phyloP scores from a whole-genome alignment of 495 filamentous ascomycete genomes.

The Alectoria sarmentosa region DNA sequence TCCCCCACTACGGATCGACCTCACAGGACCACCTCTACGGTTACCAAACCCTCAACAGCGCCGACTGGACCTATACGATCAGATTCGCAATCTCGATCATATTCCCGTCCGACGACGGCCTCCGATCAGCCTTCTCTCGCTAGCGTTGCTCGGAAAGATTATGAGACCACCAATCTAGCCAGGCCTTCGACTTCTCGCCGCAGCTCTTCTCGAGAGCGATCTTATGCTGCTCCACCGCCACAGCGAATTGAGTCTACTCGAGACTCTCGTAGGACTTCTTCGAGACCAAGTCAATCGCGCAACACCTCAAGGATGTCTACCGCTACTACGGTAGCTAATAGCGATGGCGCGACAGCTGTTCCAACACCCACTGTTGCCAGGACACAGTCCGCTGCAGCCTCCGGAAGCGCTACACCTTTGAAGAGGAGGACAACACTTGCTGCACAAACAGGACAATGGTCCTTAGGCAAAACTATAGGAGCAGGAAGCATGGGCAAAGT shows the following conservation, averaged over 20 bases:
- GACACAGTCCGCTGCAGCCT: conserved; percentile 29
- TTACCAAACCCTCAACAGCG: conserved; percentile 34
- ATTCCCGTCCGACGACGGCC: conserved; percentile 42
- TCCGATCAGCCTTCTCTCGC: conserved; percentile 47
- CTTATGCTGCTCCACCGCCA: conserved; percentile 40
- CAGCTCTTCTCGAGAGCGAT: conserved; percentile 47
- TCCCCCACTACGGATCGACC: conserved; percentile 44
- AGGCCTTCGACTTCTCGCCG: conserved; percentile 44
- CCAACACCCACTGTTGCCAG: conserved; percentile 38
- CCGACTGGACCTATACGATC: conserved; percentile 35
- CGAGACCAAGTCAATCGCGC: conserved; percentile 38
- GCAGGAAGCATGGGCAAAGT: conserved; percentile 98
- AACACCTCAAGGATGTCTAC: conserved; percentile 51
- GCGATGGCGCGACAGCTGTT: conserved; percentile 35
- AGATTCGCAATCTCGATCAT: conserved; percentile 44
- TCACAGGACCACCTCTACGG: conserved; percentile 51
- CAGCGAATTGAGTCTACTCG: conserved; percentile 46
- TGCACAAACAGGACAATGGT: conserved; percentile 79
- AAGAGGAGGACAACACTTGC: conserved; percentile 76
- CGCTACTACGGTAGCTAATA: conserved; percentile 38
- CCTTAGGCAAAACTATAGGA: conserved; percentile 93
- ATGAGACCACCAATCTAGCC: conserved; percentile 47
- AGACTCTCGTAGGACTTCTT: conserved; percentile 41
- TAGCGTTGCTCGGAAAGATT: conserved; percentile 50
- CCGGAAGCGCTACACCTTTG: conserved; percentile 36